A percentile compares a stretch with the other conserved stretches of the same genome.
These are phyloP conservation scores for Aspergillus candidus DNA, from an alignment of 2,329 filamentous ascomycete species.

Conservation along the genomic window DNA sequence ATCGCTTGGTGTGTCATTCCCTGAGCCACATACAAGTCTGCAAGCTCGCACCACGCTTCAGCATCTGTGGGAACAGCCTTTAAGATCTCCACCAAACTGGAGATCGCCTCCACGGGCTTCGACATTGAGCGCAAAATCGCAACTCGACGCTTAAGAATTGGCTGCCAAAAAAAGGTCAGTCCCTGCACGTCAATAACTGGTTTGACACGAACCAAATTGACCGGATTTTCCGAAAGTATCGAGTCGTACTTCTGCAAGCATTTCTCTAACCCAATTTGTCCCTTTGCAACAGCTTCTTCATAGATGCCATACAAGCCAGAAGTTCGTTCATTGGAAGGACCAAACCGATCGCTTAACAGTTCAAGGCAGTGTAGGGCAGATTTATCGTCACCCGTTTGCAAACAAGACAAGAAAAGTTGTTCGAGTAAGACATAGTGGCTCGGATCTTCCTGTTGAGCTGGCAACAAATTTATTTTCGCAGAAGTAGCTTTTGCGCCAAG, in stretches of 20 bases:
- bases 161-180: slow-evolving; percentile 46
- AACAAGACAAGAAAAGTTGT: slow-evolving; percentile 75
- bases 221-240: slow-evolving; percentile 64
- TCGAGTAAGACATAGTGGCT: slow-evolving; percentile 83
- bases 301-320: slow-evolving; percentile 77
- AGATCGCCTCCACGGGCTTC: slow-evolving; percentile 64
- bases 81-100: slow-evolving; percentile 66
- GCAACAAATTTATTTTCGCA: slow-evolving; percentile 23
- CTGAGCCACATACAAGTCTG: slow-evolving; percentile 76
- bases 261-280: slow-evolving; percentile 57
- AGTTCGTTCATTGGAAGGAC: slow-evolving; percentile 74
- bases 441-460: slow-evolving; percentile 55
- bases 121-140: slow-evolving; percentile 72
- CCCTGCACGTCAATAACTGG: slow-evolving; percentile 5
- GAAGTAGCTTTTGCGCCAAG: slow-evolving; percentile 44
- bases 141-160: slow-evolving; percentile 76
- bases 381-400: slow-evolving; percentile 76
- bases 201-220: slow-evolving; percentile 64
- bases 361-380: slow-evolving; percentile 70
- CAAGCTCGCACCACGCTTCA: slow-evolving; percentile 88
- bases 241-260: slow-evolving; percentile 73
- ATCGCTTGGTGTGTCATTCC: slow-evolving; percentile 77
- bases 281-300: slow-evolving; percentile 72
- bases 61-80: slow-evolving; percentile 83
- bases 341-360: slow-evolving; percentile 73